Percentiles rank a stretch among this genome's conserved stretches.
Evolutionary conservation across 1,284 basidiomycete species (phyloP).

Genomic region (Trichosporon ovoides): DNA sequence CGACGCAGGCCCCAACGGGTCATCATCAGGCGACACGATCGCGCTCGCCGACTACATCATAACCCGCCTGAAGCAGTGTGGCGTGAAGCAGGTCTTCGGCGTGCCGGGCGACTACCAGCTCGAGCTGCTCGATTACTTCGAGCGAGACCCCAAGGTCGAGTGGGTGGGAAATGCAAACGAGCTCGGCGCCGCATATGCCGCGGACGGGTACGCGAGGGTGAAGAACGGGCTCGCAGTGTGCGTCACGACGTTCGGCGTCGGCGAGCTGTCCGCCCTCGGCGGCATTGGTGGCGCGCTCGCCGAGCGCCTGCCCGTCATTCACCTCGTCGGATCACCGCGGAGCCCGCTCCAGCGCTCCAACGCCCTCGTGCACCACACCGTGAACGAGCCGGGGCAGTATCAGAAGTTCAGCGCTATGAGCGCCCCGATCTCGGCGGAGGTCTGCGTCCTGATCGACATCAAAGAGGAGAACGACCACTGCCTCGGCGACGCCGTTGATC

Average conservation of each 20-base stretch:
- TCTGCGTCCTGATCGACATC: conserved; percentile 55
- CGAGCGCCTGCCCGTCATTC: conserved; percentile 86
- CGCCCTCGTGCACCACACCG: conserved; percentile 56
- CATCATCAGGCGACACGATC: conserved; percentile 5
- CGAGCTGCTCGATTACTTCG: conserved; percentile 68
- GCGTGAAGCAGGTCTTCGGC: conserved; percentile 63
- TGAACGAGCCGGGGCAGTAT: conserved; percentile 17
- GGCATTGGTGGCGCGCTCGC: conserved; percentile 56
- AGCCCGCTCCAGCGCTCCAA: conserved; percentile 67
- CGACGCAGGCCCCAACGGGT: not conserved
- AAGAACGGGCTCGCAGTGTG: conserved; percentile 70
- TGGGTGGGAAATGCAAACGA: conserved; percentile 94
- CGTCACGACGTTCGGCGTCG: conserved; percentile 77
- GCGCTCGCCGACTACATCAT: conserved; percentile 57
- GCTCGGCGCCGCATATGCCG: conserved; percentile 81
- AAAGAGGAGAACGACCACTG: conserved; percentile 52
- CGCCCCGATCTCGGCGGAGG: conserved; percentile 70
- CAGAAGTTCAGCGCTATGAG: conserved; percentile 59
- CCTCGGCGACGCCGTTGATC: conserved; percentile 65
- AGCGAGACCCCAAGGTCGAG: conserved; percentile 68
- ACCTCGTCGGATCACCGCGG: conserved; percentile 82
- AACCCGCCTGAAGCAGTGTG: conserved; percentile 55
- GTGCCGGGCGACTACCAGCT: conserved; percentile 92
- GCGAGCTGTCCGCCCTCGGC: conserved; percentile 70
- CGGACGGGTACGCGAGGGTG: conserved; percentile 86